These are phyloP conservation scores for Wickerhamomyces alni DNA, from an alignment of 805 yeast species.

Conservation along the genomic window DNA sequence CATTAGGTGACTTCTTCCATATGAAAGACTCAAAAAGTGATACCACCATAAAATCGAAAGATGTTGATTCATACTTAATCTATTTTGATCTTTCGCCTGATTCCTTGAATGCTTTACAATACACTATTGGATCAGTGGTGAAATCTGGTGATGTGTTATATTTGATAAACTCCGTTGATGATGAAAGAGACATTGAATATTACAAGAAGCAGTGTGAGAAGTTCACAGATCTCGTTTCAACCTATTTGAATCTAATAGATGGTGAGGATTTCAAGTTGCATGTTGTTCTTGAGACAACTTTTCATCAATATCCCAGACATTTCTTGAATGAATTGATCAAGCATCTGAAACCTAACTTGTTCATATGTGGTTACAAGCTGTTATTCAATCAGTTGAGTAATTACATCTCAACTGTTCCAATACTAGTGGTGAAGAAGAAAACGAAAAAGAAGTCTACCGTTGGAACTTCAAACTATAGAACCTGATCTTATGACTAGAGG, in stretches of 20 bases:
- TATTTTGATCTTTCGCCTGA: slow-evolving; percentile 84
- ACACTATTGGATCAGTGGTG: slow-evolving; percentile 81
- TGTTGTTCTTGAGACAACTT: slow-evolving; percentile 28
- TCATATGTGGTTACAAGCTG: slow-evolving; percentile 14
- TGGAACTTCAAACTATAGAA: background rate
- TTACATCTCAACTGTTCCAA: slow-evolving; percentile 20
- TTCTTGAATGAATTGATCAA: slow-evolving; percentile 30
- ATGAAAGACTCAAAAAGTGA: slow-evolving; percentile 1
- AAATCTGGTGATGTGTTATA: slow-evolving; percentile 79
- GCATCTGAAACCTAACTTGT: slow-evolving; percentile 26
- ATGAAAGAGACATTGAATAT: slow-evolving; percentile 27
- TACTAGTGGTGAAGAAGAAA: slow-evolving; percentile 19
- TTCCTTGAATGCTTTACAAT: slow-evolving; percentile 76
- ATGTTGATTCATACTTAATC: slow-evolving; percentile 57
- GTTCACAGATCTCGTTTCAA: slow-evolving; percentile 8
- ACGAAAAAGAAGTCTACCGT: slow-evolving; percentile 2
- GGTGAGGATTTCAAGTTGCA: slow-evolving; percentile 18
- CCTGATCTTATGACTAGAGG: too few relatives aligned
- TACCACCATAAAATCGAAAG: slow-evolving; percentile 11
- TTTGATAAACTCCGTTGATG: slow-evolving; percentile 49
- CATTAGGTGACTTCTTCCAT: slow-evolving; percentile 57
- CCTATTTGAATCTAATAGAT: slow-evolving; percentile 10
- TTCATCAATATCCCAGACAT: slow-evolving; percentile 34
- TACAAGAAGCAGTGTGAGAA: slow-evolving; percentile 11
- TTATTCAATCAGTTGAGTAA: slow-evolving; percentile 10